These are phyloP conservation scores for Choanephora cucurbitarum DNA, from an alignment of 371 early-diverging fungal species.

Conservation along the genomic window DNA sequence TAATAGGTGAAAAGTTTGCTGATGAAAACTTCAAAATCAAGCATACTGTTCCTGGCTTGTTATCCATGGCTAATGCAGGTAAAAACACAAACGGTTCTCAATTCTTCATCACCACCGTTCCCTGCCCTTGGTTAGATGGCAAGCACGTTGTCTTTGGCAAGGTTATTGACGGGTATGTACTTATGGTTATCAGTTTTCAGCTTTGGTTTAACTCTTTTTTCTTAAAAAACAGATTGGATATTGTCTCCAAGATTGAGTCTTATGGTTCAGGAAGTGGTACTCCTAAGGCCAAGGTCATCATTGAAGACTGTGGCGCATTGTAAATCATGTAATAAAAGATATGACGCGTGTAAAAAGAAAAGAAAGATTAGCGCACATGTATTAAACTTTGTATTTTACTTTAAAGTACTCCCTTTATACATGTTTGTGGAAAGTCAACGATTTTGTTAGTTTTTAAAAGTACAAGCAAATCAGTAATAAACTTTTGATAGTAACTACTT, in stretches of 20 bases:
- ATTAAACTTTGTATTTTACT: too few relatives aligned
- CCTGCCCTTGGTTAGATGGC: slow-evolving; percentile 93
- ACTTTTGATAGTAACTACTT: too few relatives aligned
- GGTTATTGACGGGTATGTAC: slow-evolving; percentile 72
- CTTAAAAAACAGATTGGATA: slow-evolving; percentile 43
- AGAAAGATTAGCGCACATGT: slow-evolving; percentile 2
- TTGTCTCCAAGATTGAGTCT: slow-evolving; percentile 77
- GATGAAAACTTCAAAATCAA: slow-evolving; percentile 98
- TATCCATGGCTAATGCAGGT: slow-evolving; percentile 98
- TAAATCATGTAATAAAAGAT: slow-evolving; percentile 29
- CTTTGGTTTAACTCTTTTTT: not conserved
- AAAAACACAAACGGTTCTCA: slow-evolving; percentile 96
- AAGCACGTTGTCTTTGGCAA: slow-evolving; percentile 99
- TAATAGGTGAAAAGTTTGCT: slow-evolving; percentile 67
- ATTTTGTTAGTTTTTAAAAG: too few relatives aligned
- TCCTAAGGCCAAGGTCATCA: slow-evolving; percentile 54
- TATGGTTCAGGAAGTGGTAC: slow-evolving; percentile 56
- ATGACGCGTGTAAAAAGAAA: too few relatives aligned
- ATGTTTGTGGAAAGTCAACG: too few relatives aligned
- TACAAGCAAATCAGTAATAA: too few relatives aligned
- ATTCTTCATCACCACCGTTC: slow-evolving; percentile 94
- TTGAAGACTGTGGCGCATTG: slow-evolving; percentile 68
- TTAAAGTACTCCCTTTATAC: too few relatives aligned
- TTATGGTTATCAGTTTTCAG: not conserved
- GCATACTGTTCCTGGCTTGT: slow-evolving; percentile 85